Base-by-base conservation (phyloP, 192 early-diverging fungal species). In the Podochytrium sp. region DNA sequence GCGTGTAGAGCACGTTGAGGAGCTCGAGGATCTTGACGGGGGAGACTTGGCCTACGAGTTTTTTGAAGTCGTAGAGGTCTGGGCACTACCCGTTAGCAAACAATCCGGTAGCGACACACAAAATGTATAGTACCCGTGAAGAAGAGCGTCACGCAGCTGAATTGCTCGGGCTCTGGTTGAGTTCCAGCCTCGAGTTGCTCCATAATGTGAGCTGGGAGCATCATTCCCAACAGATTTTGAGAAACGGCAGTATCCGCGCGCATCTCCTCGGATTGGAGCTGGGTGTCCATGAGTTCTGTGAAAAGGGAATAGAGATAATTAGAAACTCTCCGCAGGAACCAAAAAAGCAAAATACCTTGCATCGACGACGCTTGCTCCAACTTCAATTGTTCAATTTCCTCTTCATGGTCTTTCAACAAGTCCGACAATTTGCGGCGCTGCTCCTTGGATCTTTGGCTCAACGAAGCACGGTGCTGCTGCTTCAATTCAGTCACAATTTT, bases 131-230 rank as follows among this genome's bases (percentile, higher is more conserved):
- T 70, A 65, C 63, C 74, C 16, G 75, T 76, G 32, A 76, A 76
- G 42, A 76, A 76, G 6, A 76, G 27, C 2, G 66, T 58, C 18
- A 70, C 69, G 41, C 40, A 61, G 57, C 32, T 56, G 55, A 72
- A 72, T 6, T 38, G 5, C 40, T 71, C 66, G 6, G 75, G 75
- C 49, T 76, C 75, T 10, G 75, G 75, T 1, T 20, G 30, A 6
- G 49, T 32, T 2, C 75, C 75, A 23, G 41, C 25, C 47, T 76
- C 75, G 40, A 76, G 32, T 25, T 76, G 57, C 56, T 76, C 75
- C 66, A 76, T 64, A 25, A 76, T 68, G 58, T 76, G 75, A 16
- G 62, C 63, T 12, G 75, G 75, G 20, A 76, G 75, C 75, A 76
- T 76, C 75, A 76, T 76, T 3, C 66, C 75, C 6, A 76, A 39